Base-by-base conservation (phyloP, 495 filamentous ascomycete species). In the Evansstolkia leycettana region DNA sequence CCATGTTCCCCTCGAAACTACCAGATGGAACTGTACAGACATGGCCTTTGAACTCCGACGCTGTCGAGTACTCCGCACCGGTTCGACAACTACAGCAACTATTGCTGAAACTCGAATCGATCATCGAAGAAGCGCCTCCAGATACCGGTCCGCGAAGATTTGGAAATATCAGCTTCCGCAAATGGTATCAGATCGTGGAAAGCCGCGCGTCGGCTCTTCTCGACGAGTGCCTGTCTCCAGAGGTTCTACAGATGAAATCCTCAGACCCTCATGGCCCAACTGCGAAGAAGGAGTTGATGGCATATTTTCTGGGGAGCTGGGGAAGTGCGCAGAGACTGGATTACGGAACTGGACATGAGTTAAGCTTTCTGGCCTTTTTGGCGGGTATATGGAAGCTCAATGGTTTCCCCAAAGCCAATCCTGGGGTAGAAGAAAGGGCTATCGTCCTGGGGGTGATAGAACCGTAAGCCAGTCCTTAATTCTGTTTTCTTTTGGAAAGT, bases 311-410 rank as follows among this genome's bases (percentile, higher is more conserved):
- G 11, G 87, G 84, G 13, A 78, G 76, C 25, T 96, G 89, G 65
- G 90, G 90, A 1, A 94, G 87, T 47, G 49, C 82, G 1, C 84
- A 94, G 47, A 69, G 90, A 23, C 65, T 98, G 28, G 90, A 98
- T 56, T 98, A 94, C 53, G 90, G 90, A 0, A 95, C 92, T 5
- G 90, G 90, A 1, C 90, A 98, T 57, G 90, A 98, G 54, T 57
- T 98, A 33, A 90, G 82, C 58, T 96, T 96, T 46, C 57, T 95
- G 10, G 89, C 89, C 12, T 99, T 96, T 46, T 52, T 98, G 13
- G 87, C 75, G 12, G 77, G 79, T 27, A 64, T 95, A 3, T 99
- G 89, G 89, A 93, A 92, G 50, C 66, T 96, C 2, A 78, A 80
- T 27, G 78, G 68, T 16, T 96, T 99, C 47, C 54, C 67, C 8